Conservation (phyloP, 352 stramenopile species). For the Halophytophthora batemanensis region DNA sequence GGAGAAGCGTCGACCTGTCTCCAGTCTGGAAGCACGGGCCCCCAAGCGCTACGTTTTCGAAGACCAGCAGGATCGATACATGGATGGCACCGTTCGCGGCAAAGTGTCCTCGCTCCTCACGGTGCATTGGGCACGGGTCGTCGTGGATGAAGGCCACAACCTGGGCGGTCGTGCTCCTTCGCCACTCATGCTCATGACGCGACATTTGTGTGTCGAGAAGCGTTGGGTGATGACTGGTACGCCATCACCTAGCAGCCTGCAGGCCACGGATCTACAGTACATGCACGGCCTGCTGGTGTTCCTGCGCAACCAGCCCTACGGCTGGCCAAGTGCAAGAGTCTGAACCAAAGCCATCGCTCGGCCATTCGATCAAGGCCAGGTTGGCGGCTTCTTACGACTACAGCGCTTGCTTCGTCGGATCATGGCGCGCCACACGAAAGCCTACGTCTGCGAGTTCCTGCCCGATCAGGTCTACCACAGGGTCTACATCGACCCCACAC, state of each 20-base stretch:
- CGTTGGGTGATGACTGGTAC: slow-evolving; percentile 97
- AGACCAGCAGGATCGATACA: slow-evolving; percentile 30
- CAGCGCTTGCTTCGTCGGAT: slow-evolving; percentile 77
- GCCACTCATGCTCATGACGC: slow-evolving; percentile 79
- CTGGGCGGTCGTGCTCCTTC: slow-evolving; percentile 55
- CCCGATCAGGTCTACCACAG: slow-evolving; percentile 34
- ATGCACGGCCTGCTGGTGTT: slow-evolving; percentile 89
- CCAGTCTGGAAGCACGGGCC: slow-evolving; percentile 36
- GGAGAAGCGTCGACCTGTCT: slow-evolving; percentile 48
- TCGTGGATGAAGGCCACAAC: slow-evolving; percentile 95
- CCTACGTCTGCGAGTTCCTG: slow-evolving; percentile 62
- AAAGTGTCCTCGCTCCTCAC: slow-evolving; percentile 43
- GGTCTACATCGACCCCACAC: slow-evolving; percentile 50
- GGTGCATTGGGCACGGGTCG: slow-evolving; percentile 78
- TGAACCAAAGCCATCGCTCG: slow-evolving; percentile 61
- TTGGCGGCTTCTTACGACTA: slow-evolving; percentile 56
- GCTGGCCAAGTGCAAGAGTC: slow-evolving; percentile 46
- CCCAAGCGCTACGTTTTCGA: slow-evolving; percentile 54
- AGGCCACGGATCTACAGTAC: slow-evolving; percentile 71
- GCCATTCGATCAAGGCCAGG: slow-evolving; percentile 55
- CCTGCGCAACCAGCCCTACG: slow-evolving; percentile 81
- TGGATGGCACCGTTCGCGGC: slow-evolving; percentile 38
- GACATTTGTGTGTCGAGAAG: slow-evolving; percentile 71
- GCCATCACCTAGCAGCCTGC: slow-evolving; percentile 87
- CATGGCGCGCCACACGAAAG: slow-evolving; percentile 94